A percentile compares a stretch with the other conserved stretches of the same genome.
Conservation (phyloP, 768 basidiomycete species). For the Paxillus rubicundulus region DNA sequence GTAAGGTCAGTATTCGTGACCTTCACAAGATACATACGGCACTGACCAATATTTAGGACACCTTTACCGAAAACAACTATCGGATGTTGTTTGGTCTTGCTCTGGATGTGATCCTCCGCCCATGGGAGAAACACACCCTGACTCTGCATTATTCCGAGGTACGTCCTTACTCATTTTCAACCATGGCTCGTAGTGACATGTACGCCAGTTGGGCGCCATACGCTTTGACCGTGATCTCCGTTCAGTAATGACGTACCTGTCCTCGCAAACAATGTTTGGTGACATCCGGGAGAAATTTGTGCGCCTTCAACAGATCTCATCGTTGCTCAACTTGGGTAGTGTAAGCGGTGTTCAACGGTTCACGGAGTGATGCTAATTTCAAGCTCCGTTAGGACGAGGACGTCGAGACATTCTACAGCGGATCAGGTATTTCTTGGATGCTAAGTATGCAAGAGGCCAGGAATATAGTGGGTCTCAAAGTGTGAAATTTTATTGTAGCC, state of each 20-base stretch:
- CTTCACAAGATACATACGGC: background rate
- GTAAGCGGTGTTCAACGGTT: slow-evolving; percentile 36
- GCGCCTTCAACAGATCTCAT: slow-evolving; percentile 90
- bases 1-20: slow-evolving; percentile 55
- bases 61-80: slow-evolving; percentile 86
- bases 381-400: slow-evolving; percentile 72
- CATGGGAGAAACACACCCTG: slow-evolving; percentile 90
- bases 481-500: slow-evolving; percentile 11
- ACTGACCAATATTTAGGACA: slow-evolving; percentile 49
- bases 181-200: slow-evolving; percentile 1
- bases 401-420: slow-evolving; percentile 90
- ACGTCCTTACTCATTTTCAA: slow-evolving; percentile 13
- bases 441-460: slow-evolving; percentile 75
- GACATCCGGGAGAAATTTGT: slow-evolving; percentile 91
- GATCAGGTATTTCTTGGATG: slow-evolving; percentile 90
- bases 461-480: slow-evolving; percentile 59
- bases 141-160: slow-evolving; percentile 88
- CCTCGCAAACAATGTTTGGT: slow-evolving; percentile 85
- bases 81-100: slow-evolving; percentile 81
- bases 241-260: slow-evolving; percentile 76
- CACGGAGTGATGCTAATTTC: slow-evolving; percentile 4
- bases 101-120: slow-evolving; percentile 85
- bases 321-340: slow-evolving; percentile 81
- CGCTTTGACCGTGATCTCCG: slow-evolving; percentile 93
- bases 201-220: slow-evolving; percentile 82